These are phyloP conservation scores for Setomelanomma holmii DNA, from an alignment of 2,329 filamentous ascomycete species.

Conservation along the genomic window DNA sequence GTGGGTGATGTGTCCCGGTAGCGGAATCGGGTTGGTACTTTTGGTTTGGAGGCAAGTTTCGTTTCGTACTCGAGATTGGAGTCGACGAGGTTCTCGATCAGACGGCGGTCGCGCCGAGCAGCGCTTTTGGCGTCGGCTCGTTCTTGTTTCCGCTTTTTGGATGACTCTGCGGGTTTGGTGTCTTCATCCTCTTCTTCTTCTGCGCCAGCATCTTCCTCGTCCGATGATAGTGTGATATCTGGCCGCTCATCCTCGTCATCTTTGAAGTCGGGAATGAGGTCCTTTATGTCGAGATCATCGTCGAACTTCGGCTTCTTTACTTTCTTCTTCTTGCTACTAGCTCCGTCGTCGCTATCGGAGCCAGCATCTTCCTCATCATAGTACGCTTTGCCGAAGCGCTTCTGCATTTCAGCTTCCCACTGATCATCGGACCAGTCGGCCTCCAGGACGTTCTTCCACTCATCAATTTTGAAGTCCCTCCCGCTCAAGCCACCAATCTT, in stretches of 20 bases:
- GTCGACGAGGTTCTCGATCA: conserved; percentile 87
- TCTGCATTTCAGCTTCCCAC: conserved; percentile 91
- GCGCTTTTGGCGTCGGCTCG: conserved; percentile 69
- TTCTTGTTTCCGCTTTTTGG: conserved; percentile 57
- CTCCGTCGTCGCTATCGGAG: conserved; percentile 45
- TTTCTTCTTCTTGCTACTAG: conserved; percentile 61
- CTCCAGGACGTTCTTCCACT: conserved; percentile 85
- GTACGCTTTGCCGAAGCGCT: conserved; percentile 87
- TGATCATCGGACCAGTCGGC: conserved; percentile 86
- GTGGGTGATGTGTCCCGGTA: conserved; percentile 95
- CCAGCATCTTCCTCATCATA: conserved; percentile 72
- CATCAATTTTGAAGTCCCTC: conserved; percentile 72
- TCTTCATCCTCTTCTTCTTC: conserved; percentile 52
- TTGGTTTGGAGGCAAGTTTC: conserved; percentile 61
- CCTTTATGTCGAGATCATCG: conserved; percentile 96
- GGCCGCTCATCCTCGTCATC: conserved; percentile 75
- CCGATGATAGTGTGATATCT: conserved; percentile 71
- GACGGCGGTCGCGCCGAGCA: conserved; percentile 79
- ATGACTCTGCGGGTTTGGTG: conserved; percentile 49
- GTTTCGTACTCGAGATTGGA: conserved; percentile 77
- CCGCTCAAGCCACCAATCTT: conserved; percentile 82
- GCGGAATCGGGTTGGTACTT: conserved; percentile 70
- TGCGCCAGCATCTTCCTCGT: conserved; percentile 51
- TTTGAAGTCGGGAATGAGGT: conserved; percentile 85
- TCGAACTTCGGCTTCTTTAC: conserved; percentile 90